phyloP scores from a whole-genome alignment of 768 basidiomycete genomes.

The Cyclocybe aegerita region DNA sequence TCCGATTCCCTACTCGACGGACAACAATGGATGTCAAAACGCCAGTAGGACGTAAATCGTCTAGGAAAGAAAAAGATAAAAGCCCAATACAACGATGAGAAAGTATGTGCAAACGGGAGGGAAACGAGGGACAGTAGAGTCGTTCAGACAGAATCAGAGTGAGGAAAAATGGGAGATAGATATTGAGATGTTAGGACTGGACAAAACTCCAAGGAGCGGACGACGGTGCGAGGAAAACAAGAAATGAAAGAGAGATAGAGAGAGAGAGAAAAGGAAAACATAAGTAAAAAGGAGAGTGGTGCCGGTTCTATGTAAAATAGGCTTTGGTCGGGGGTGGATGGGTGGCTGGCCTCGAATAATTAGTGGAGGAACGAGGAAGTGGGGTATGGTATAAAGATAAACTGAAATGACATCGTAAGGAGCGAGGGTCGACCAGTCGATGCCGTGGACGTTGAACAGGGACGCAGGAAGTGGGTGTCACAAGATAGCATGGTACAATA shows the following conservation, averaged over 20 bases:
- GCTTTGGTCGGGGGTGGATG: background rate
- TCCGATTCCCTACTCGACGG: too few species aligned
- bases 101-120: background rate
- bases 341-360: background rate
- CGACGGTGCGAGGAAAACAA: background rate
- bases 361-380: background rate
- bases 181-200: background rate
- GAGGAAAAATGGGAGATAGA: slow-evolving; percentile 5
- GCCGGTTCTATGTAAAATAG: background rate
- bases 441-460: background rate
- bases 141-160: slow-evolving; percentile 2
- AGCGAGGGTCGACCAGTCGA: too few species aligned
- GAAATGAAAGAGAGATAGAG: slow-evolving; percentile 3
- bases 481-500: slow-evolving; percentile 2
- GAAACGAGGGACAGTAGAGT: slow-evolving; percentile 4
- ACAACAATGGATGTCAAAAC: too few species aligned
- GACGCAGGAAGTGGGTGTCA: slow-evolving; percentile 8
- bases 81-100: slow-evolving; percentile 16
- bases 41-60: background rate
- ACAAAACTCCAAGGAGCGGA: too few species aligned
- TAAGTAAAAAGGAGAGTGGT: slow-evolving; percentile 2
- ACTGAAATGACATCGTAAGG: too few species aligned
- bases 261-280: slow-evolving; percentile 10
- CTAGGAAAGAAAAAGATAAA: background rate
- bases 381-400: too few species aligned